Evolutionary conservation across 371 early-diverging fungal genomes (phyloP), one percentile per base, ranked within the genome.

Genomic region (Actinomucor elegans): DNA sequence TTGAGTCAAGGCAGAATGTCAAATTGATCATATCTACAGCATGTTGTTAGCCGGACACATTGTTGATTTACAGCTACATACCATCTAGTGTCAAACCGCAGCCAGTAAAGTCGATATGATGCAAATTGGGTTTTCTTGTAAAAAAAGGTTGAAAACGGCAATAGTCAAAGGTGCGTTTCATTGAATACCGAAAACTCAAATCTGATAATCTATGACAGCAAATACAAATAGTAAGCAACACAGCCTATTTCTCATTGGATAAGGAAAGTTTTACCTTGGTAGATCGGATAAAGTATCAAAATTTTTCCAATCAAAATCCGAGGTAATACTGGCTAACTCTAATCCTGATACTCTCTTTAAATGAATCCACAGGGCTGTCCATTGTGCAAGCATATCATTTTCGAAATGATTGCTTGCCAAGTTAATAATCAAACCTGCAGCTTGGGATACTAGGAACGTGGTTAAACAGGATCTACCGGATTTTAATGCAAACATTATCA

Each of bases 351-450:
- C 33, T 10, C 57, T 27, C 17, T 37, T 33, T 1, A 57, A 1
- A 4, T 35, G 12, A 6, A 14, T 20, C 41, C 48, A 45, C 24
- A 55, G 12, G 3, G 14, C 24, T 6, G 61, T 61, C 64, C 60
- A 60, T 17, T 54, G 24, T 4, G 43, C 41, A 4, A 57, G 23
- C 61, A 58, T 61, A 18, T 64, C 48, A 9, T 24, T 11, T 26
- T 56, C 35, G 43, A 67, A 66, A 12, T 57, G 47, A 27, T 63
- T 69, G 15, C 37, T 47, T 1, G 54, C 48, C 8, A 69, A 34
- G 37, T 69, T 44, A 1, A 69, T 28, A 10, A 17, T 24, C 14
- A 49, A 12, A 37, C 35, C 29, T 9, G 37, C 36, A 0, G 24
- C 34, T 15, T 20, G 14, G 17, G 35, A 26, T 20, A 42, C 52